Base-by-base conservation (phyloP, 768 basidiomycete species). In the Cystofilobasidium macerans region DNA sequence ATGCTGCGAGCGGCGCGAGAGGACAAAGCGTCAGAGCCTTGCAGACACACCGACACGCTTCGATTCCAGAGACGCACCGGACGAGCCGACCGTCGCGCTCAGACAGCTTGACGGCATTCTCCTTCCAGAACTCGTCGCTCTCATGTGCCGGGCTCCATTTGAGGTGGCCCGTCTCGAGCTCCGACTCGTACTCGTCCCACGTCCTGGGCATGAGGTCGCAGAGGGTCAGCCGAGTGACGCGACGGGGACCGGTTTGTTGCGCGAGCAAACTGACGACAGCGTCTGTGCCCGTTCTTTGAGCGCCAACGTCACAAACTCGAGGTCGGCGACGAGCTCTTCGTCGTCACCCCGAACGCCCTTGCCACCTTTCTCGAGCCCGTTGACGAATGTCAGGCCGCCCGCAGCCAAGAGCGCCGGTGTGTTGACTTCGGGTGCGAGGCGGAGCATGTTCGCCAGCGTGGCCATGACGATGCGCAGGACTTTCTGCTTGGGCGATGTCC, bases 61-160 rank as follows among this genome's bases (percentile, higher is more conserved):
- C n/a, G n/a, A n/a, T n/a, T n/a, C n/a, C 11, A 26, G 36, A n/a
- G 40, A 70, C 78, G 57, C 68, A 92, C 94, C 87, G 92, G 66
- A 98, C 80, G 67, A 89, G 86, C 71, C 86, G 84, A 70, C 85
- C 81, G 72, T 90, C 86, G 62, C 82, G 84, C 69, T 97, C 92
- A 70, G 91, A 89, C 48, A 98, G 77, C 73, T 84, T 89, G 9
- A 79, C 77, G 6, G 88, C 92, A 73, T 98, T 97, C 78, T 93
- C 91, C 73, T 87, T 89, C 95, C 95, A 99, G 78, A 99, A 99
- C 40, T 90, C 85, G 68, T 97, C 94, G 1, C 89, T 93, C 73
- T 92, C 89, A 73, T 99, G 95, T 13, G 90, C 88, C 16, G 94
- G 93, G 6, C 89, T 85, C 95, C 95, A 98, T 8, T 89, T 87